These are phyloP conservation scores for Eucalyptus pauciflora DNA, from an alignment of 345 rosid species.

Conservation along the genomic window DNA sequence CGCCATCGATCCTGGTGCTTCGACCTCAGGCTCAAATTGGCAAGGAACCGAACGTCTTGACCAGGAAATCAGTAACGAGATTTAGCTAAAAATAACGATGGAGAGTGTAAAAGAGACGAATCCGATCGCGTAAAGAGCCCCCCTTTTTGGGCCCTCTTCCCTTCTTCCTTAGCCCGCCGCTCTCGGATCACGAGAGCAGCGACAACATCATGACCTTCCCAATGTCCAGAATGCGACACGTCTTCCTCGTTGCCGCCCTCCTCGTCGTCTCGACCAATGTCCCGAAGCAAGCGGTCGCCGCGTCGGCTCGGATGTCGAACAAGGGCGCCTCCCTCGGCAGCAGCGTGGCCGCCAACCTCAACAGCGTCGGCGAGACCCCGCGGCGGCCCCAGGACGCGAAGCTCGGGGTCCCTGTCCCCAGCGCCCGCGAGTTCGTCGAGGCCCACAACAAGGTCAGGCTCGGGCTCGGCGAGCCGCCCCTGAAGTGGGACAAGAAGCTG, in stretches of 20 bases:
- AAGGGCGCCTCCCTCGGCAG: not conserved
- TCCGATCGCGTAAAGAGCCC: not conserved
- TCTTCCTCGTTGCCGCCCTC: not conserved
- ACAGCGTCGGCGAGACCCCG: not conserved
- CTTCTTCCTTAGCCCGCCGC: not conserved
- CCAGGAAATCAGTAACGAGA: not conserved
- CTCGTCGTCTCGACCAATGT: not conserved
- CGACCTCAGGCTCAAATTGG: not conserved
- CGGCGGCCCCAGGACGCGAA: not conserved
- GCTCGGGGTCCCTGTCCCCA: not conserved
- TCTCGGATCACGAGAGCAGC: not conserved
- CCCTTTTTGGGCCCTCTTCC: not conserved
- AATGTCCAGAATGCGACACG: not conserved
- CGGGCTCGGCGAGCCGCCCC: constrained; percentile 8
- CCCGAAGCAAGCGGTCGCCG: not conserved
- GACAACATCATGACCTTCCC: not conserved
- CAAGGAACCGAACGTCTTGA: not conserved
- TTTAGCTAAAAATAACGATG: not conserved
- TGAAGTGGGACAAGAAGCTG: constrained; percentile 17
- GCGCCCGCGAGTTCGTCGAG: constrained; percentile 3
- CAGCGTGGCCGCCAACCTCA: not conserved
- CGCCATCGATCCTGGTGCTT: not conserved
- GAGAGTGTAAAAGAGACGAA: not conserved
- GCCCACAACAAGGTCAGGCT: constrained; percentile 20
- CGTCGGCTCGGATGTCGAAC: not conserved